Percentiles rank a stretch among this genome's conserved stretches.
Conservation (phyloP, 2,329 filamentous ascomycete genomes). For the Colletotrichum australisinense region DNA sequence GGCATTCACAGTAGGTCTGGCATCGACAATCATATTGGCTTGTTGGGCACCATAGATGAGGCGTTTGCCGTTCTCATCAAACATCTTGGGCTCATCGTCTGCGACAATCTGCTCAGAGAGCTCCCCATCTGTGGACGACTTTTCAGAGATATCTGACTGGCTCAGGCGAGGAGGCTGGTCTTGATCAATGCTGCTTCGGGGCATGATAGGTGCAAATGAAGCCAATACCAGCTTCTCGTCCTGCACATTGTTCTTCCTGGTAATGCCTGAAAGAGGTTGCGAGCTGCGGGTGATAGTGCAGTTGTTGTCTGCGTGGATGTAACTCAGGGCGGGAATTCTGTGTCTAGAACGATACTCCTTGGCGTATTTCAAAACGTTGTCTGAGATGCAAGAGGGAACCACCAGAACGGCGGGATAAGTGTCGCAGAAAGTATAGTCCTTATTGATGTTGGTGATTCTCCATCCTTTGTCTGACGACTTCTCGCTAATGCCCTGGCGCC, state of each 20-base stretch:
- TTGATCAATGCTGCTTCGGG: constrained; percentile 47
- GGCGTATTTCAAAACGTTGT: constrained; percentile 95
- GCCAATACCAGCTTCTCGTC: constrained; percentile 94
- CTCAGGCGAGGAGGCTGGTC: constrained; percentile 59
- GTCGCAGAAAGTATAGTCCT: constrained; percentile 89
- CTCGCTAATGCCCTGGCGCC: constrained; percentile 85
- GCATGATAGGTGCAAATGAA: constrained; percentile 81
- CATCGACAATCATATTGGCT: constrained; percentile 94
- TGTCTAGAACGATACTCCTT: constrained; percentile 88
- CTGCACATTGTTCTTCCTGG: constrained; percentile 90
- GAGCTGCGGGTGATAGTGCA: constrained; percentile 96
- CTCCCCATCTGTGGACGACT: constrained; percentile 56
- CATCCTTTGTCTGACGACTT: constrained; percentile 84
- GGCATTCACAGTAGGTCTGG: constrained; percentile 92
- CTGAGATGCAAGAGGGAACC: constrained; percentile 91
- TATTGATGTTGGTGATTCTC: constrained; percentile 91
- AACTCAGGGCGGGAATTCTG: constrained; percentile 89
- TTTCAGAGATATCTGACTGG: constrained; percentile 59
- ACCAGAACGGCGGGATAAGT: constrained; percentile 90
- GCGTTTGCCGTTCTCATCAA: constrained; percentile 70
- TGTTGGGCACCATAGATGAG: constrained; percentile 92
- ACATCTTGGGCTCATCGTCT: constrained; percentile 56
- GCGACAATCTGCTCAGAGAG: constrained; percentile 66
- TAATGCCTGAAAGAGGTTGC: constrained; percentile 88
- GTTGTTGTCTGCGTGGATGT: constrained; percentile 96